Percentiles rank a stretch among this genome's conserved stretches.
These are phyloP conservation scores for Chalaropsis ovoidea DNA, from an alignment of 2,329 filamentous ascomycete species.

Conservation along the genomic window DNA sequence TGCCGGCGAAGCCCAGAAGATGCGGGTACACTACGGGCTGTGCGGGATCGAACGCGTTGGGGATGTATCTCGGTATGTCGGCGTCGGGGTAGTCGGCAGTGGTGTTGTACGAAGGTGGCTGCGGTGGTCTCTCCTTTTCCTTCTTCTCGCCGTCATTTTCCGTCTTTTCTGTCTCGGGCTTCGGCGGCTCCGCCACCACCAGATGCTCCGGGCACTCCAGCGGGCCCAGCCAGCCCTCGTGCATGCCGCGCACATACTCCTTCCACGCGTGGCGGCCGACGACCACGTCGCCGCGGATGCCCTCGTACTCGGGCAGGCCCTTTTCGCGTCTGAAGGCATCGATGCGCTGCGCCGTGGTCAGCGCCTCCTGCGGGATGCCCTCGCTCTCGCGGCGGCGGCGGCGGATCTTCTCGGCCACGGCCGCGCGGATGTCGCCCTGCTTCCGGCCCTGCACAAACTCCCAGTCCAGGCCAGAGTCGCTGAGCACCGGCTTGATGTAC, in stretches of 20 bases:
- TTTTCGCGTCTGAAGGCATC: constrained; percentile 53
- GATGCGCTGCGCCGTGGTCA: constrained; percentile 46
- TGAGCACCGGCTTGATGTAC: constrained; percentile 87
- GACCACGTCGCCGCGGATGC: constrained; percentile 71
- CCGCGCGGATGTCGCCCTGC: constrained; percentile 85
- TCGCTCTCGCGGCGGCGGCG: constrained; percentile 54
- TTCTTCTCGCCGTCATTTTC: constrained; percentile 38
- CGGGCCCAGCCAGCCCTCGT: constrained; percentile 93
- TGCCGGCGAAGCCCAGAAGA: constrained; percentile 84
- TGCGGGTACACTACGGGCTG: constrained; percentile 71
- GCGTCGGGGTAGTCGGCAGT: constrained; percentile 61
- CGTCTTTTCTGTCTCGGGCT: constrained; percentile 27
- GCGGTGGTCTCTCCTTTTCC: constrained; percentile 49
- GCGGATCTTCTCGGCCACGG: constrained; percentile 76
- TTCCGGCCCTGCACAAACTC: constrained; percentile 86
- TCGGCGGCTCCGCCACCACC: constrained; percentile 28
- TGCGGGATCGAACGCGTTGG: constrained; percentile 62
- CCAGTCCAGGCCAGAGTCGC: constrained; percentile 86
- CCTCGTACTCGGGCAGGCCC: constrained; percentile 61
- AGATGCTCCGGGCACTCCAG: constrained; percentile 50
- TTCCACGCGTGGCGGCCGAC: constrained; percentile 93
- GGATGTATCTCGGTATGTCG: constrained; percentile 53
- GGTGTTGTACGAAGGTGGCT: constrained; percentile 63
- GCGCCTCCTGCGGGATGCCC: constrained; percentile 40
- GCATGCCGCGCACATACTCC: constrained; percentile 84